Base-by-base conservation (phyloP, 2,329 filamentous ascomycete genomes). In the Grosmannia penicillata region DNA sequence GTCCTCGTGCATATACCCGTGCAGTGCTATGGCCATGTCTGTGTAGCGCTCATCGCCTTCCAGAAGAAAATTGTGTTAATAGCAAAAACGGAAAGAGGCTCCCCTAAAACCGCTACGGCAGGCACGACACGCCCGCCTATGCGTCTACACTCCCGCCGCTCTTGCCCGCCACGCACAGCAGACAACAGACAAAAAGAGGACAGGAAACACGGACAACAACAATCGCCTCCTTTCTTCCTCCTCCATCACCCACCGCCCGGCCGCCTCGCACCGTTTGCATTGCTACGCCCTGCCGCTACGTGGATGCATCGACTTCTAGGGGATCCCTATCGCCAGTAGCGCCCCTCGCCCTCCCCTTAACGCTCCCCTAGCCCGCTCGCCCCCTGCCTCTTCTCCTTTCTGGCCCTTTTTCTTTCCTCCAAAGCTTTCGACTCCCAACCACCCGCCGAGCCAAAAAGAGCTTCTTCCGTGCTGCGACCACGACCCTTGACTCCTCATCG, bases 301-400 rank as follows among this genome's bases (percentile, higher is more conserved):
- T 43, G 39, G 36, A 49, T 47, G 42, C 43, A 39, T 46, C 43
- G 36, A 35, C 37, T 37, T 44, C 34, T 37, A 45, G 38, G 44
- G 38, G 37, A 38, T 37, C 38, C 39, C 41, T 45, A 43, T 38
- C 41, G 32, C 36, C 38, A 40, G 41, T 45, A 49, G 45, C 45
- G 42, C 41, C 43, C n/a, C n/a, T n/a, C n/a, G n/a, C n/a, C n/a
- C n/a, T 40, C 38, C 35, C 39, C 42, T 42, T 40, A 39, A 32
- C 31, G 39, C 41, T 35, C 36, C 32, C 35, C 29, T 43, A 31
- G 19, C 39, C 33, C 35, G 38, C 41, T 38, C 39, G 30, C 19
- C 40, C 43, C 47, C 44, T 44, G 42, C 47, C 22, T 18, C 36
- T 18, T 30, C 10, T 9, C 27, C 13, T 36, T 19, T n/a, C 33